Conservation (phyloP, 371 early-diverging fungal species). For the Coemansia sp. region DNA sequence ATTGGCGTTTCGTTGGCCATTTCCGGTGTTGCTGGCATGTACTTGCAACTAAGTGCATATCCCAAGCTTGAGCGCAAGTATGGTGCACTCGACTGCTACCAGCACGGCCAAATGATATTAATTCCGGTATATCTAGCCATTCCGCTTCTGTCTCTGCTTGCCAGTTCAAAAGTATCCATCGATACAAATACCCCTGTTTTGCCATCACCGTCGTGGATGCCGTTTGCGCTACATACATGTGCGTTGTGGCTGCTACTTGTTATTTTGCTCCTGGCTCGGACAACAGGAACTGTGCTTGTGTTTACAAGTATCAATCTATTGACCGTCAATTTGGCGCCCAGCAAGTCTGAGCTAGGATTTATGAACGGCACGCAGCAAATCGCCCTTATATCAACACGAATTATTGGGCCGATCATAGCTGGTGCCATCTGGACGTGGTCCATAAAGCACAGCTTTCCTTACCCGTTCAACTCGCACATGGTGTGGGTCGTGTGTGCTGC, state of each 20-base stretch:
- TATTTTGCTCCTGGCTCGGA: constrained; percentile 15
- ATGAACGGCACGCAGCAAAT: constrained; percentile 52
- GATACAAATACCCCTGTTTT: background rate
- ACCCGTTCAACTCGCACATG: constrained; percentile 49
- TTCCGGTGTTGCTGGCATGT: constrained; percentile 56
- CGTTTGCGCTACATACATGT: background rate
- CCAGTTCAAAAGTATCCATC: constrained; percentile 3
- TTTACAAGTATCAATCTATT: constrained; percentile 47
- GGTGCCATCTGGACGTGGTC: constrained; percentile 48
- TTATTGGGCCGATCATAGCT: constrained; percentile 40
- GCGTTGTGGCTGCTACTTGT: constrained; percentile 31
- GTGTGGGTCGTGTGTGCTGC: constrained; percentile 35
- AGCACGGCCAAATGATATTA: constrained; percentile 49
- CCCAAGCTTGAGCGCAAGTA: constrained; percentile 55
- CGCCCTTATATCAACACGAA: constrained; percentile 24
- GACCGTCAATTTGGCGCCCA: constrained; percentile 43
- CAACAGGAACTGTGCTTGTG: constrained; percentile 20
- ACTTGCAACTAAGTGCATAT: constrained; percentile 59
- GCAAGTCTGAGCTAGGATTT: constrained; percentile 32
- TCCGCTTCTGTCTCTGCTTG: constrained; percentile 50
- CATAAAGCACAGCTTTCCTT: constrained; percentile 28
- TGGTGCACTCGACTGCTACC: constrained; percentile 57
- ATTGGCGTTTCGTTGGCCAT: constrained; percentile 63
- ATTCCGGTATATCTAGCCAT: constrained; percentile 54
- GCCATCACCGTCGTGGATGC: background rate